Percentiles rank a stretch among this genome's conserved stretches.
Conservation (phyloP, 169 alveolate species). For the Eimeria necatrix region DNA sequence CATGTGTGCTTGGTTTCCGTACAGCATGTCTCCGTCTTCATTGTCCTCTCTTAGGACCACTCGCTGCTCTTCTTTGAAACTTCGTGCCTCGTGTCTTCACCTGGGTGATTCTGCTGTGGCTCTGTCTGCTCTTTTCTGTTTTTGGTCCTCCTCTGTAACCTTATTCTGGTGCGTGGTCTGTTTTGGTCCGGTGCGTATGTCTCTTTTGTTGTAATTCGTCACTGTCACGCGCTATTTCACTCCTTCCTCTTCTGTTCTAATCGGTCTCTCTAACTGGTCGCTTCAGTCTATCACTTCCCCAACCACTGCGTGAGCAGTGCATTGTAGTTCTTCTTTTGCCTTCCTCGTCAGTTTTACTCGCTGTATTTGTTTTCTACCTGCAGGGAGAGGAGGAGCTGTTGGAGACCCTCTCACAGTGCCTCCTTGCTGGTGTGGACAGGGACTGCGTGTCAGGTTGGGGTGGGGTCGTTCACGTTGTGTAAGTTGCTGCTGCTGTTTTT, state of each 20-base stretch:
- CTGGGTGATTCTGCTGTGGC: not conserved
- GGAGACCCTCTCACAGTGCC: constrained; percentile 96
- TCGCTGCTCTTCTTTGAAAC: too few relatives aligned
- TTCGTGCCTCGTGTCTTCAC: too few relatives aligned
- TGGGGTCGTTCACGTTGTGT: constrained; percentile 94
- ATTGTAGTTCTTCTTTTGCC: not conserved
- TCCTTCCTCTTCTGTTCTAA: not conserved
- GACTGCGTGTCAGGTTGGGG: constrained; percentile 99
- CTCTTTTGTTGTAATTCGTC: not conserved
- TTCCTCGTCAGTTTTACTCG: not conserved
- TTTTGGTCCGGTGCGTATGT: not conserved
- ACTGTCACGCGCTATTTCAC: not conserved
- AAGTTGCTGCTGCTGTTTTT: constrained; percentile 69
- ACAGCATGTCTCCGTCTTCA: too few relatives aligned
- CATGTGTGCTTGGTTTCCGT: not conserved
- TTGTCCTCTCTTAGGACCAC: too few relatives aligned
- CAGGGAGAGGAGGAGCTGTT: constrained; percentile 94
- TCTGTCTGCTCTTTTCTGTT: not conserved
- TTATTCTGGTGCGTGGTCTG: not conserved
- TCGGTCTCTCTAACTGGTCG: not conserved
- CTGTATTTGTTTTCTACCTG: constrained; percentile 3
- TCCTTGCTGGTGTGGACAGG: constrained; percentile 96
- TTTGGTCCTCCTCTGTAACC: not conserved
- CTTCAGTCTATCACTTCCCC: not conserved
- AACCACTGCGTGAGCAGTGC: not conserved